These are phyloP conservation scores for Botrytis pseudocinerea DNA, from an alignment of 2,329 filamentous ascomycete species.

Conservation along the genomic window DNA sequence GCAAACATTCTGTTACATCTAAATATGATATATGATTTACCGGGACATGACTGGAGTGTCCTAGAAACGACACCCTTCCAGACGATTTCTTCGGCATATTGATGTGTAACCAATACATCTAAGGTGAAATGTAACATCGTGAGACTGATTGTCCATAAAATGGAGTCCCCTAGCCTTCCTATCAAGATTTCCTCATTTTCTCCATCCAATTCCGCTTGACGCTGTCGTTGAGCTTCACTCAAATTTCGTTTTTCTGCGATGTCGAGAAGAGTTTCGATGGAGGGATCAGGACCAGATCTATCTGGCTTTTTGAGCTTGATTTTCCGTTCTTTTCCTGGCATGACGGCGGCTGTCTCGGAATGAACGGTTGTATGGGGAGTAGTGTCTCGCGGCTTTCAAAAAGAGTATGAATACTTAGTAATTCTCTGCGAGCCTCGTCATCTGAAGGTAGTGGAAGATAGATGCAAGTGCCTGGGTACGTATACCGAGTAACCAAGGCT, in stretches of 20 bases:
- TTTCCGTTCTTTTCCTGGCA: constrained; percentile 42
- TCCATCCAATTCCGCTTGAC: constrained; percentile 33
- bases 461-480: neutral
- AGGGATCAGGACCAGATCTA: constrained; percentile 56
- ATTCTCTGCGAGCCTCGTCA: neutral
- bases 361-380: neutral
- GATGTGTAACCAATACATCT: constrained; percentile 75
- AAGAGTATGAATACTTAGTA: neutral
- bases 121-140: constrained; percentile 75
- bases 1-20: neutral
- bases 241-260: constrained; percentile 66
- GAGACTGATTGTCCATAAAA: constrained; percentile 62
- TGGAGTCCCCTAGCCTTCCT: constrained; percentile 47
- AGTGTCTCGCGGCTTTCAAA: neutral
- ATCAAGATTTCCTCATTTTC: constrained; percentile 36
- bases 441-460: neutral
- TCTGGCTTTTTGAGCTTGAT: constrained; percentile 70
- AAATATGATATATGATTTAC: constrained; percentile 44
- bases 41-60: constrained; percentile 53
- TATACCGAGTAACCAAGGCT: constrained; percentile 5
- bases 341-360: neutral
- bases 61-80: constrained; percentile 57
- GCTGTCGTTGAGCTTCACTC: constrained; percentile 30
- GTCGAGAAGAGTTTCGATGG: constrained; percentile 69
- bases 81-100: constrained; percentile 68